phyloP scores from a whole-genome alignment of 768 basidiomycete species.

The Tulasnella sp. region DNA sequence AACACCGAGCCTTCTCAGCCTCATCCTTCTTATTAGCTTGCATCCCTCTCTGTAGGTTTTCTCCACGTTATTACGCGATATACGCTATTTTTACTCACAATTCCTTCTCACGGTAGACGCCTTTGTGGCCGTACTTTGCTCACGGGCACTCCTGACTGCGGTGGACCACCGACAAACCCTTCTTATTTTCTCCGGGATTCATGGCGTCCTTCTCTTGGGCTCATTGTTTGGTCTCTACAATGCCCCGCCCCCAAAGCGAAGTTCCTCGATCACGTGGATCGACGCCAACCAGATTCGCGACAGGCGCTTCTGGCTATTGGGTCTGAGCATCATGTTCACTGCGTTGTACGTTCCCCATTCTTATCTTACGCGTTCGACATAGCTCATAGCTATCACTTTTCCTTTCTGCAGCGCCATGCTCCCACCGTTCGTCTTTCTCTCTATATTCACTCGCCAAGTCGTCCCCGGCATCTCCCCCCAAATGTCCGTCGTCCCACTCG shows the following conservation, averaged over 20 bases:
- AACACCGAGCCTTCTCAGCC: background rate
- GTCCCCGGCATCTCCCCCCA: conserved; percentile 9
- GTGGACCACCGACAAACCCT: conserved; percentile 35
- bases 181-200: conserved; percentile 37
- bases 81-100: background rate
- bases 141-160: conserved; percentile 37
- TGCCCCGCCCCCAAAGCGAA: conserved; percentile 22
- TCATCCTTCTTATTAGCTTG: background rate
- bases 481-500: background rate
- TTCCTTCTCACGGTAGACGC: conserved; percentile 13
- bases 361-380: too few species aligned
- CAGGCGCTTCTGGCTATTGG: conserved; percentile 39
- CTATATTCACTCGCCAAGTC: background rate
- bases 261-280: conserved; percentile 20
- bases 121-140: conserved; percentile 27
- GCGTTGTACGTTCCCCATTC: conserved; percentile 24
- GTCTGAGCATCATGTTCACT: conserved; percentile 37
- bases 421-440: conserved; percentile 15
- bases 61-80: background rate
- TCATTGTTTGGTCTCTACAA: conserved; percentile 40
- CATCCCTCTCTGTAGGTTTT: conserved; percentile 10
- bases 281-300: conserved; percentile 22
- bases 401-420: conserved; percentile 1
- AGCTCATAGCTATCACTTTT: too few species aligned
- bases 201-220: conserved; percentile 36